Conservation (phyloP, 2,329 filamentous ascomycete genomes). For the Trichoderma gracile region DNA sequence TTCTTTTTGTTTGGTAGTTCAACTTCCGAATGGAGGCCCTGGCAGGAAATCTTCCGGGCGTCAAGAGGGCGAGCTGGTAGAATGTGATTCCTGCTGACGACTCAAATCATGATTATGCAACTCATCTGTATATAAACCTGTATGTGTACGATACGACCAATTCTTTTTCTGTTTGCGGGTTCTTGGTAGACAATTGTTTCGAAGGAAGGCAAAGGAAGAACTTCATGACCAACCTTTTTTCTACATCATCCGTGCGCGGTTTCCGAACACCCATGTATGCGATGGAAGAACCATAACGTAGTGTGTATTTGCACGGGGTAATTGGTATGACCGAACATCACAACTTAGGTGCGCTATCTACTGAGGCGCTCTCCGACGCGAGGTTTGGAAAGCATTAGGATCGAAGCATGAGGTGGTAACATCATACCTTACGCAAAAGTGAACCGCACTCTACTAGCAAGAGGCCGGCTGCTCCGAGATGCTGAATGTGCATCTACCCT, state of each 20-base stretch:
- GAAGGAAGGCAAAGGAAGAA: background rate
- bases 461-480: no score
- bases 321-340: no score
- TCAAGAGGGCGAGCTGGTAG: conserved; percentile 97
- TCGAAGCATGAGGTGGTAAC: no score
- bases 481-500: no score
- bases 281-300: no score
- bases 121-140: conserved; percentile 5
- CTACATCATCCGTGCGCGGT: background rate
- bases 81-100: conserved; percentile 20
- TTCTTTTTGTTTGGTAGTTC: conserved; percentile 59
- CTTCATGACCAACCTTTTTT: background rate
- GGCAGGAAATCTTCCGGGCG: conserved; percentile 81
- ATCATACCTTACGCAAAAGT: no score
- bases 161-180: background rate
- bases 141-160: conserved; percentile 17
- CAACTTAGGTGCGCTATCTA: no score
- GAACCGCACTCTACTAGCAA: no score
- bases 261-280: no score
- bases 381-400: no score
- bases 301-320: no score
- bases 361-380: no score
- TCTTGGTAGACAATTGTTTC: conserved; percentile 2
- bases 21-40: conserved; percentile 91
- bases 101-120: conserved; percentile 6